phyloP scores from a whole-genome alignment of 768 basidiomycete genomes.

The Termitomyces titanicus region DNA sequence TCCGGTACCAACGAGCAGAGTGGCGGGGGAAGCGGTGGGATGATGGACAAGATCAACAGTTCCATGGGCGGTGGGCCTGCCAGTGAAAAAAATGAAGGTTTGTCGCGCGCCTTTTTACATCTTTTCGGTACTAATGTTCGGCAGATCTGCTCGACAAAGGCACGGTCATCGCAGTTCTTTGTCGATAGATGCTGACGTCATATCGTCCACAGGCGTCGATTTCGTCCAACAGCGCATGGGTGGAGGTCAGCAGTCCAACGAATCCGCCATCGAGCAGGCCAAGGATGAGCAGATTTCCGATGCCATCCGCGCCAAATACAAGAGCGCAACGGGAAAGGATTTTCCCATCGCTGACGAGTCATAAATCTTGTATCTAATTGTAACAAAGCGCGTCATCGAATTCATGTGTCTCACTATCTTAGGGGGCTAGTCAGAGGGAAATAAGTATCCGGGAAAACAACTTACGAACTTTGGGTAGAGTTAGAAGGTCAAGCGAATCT shows the following conservation, averaged over 20 bases:
- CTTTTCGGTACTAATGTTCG: too few relatives aligned
- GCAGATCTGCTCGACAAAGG: conserved; percentile 5
- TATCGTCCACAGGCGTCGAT: conserved; percentile 28
- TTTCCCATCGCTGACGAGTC: conserved; percentile 31
- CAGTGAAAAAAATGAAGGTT: conserved; percentile 1
- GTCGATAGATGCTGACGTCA: not conserved
- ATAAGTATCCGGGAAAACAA: too few relatives aligned
- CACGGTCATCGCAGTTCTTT: not conserved
- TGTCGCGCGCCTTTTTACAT: too few relatives aligned
- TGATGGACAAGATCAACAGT: conserved; percentile 1
- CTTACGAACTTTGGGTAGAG: too few relatives aligned
- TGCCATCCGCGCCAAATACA: conserved; percentile 30
- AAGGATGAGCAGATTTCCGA: conserved; percentile 43
- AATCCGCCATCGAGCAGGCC: conserved; percentile 36
- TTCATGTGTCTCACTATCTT: too few relatives aligned
- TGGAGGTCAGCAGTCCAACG: conserved; percentile 37
- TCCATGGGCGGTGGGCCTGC: not conserved
- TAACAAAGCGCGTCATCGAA: too few relatives aligned
- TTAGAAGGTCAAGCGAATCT: too few relatives aligned
- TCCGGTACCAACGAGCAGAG: not conserved
- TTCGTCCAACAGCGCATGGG: conserved; percentile 36
- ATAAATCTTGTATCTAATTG: not conserved
- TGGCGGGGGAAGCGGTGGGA: not conserved
- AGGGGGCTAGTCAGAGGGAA: too few relatives aligned
- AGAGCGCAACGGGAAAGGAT: conserved; percentile 33